Evolutionary conservation across 2,329 filamentous ascomycete genomes (phyloP).

Genomic region (Grosmannia serpens): DNA sequence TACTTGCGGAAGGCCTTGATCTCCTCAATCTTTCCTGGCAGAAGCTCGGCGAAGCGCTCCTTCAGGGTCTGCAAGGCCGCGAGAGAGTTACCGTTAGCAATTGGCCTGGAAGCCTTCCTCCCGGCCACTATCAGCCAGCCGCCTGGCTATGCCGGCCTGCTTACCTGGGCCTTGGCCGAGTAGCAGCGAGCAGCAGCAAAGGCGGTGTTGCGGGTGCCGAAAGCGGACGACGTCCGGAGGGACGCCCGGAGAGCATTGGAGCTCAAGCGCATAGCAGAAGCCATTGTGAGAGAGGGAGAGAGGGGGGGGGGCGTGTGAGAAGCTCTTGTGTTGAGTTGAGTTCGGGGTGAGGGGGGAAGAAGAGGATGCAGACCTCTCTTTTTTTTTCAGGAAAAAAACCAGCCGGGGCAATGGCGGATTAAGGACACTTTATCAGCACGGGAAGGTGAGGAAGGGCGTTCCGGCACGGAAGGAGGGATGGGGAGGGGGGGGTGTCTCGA

Average conservation of each 20-base stretch:
- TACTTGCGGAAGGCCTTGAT: constrained; percentile 98
- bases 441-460: background rate
- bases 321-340: constrained; percentile 19
- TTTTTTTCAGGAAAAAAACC: background rate
- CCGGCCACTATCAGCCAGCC: too few relatives aligned
- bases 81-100: background rate
- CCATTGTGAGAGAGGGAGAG: constrained; percentile 46
- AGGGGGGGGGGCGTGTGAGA: constrained; percentile 8
- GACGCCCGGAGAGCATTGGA: constrained; percentile 72
- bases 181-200: constrained; percentile 84
- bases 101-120: background rate
- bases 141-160: background rate
- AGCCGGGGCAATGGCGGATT: background rate
- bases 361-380: constrained; percentile 14
- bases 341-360: constrained; percentile 12
- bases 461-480: background rate
- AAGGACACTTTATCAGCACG: background rate
- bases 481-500: background rate
- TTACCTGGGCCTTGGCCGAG: constrained; percentile 82
- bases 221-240: constrained; percentile 48
- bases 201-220: constrained; percentile 56
- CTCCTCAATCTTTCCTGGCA: constrained; percentile 96
- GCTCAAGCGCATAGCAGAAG: constrained; percentile 70
- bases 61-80: constrained; percentile 66
- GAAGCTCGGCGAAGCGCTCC: constrained; percentile 92